Conservation (phyloP, 805 yeast genomes). For the Starmera dryadoides region DNA sequence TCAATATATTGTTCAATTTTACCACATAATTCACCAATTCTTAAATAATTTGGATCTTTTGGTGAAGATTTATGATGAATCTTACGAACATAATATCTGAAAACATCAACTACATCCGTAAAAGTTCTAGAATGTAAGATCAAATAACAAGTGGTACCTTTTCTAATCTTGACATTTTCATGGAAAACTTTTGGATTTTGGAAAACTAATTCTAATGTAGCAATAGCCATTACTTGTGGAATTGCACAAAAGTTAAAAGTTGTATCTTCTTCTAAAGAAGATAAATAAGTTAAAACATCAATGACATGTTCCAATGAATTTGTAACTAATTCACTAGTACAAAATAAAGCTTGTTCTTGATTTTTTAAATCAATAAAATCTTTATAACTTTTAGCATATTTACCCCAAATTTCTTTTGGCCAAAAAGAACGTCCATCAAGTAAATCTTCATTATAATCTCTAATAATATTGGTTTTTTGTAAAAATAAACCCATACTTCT, state of each 20-base stretch:
- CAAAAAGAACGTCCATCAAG: conserved; percentile 91
- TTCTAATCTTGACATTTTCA: conserved; percentile 77
- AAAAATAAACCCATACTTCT: conserved; percentile 91
- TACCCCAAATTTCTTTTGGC: conserved; percentile 92
- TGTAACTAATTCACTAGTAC: conserved; percentile 75
- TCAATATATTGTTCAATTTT: conserved; percentile 87
- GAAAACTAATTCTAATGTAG: conserved; percentile 82
- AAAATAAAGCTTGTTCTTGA: conserved; percentile 51
- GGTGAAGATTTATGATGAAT: conserved; percentile 79
- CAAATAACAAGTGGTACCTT: conserved; percentile 76
- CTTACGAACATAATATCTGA: conserved; percentile 61
- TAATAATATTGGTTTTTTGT: conserved; percentile 92
- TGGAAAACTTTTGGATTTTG: conserved; percentile 70
- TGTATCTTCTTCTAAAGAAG: conserved; percentile 73
- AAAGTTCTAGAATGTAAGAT: conserved; percentile 70
- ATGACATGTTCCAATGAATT: conserved; percentile 73
- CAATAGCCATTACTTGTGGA: conserved; percentile 99
- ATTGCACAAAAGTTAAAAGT: conserved; percentile 90
- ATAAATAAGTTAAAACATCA: conserved; percentile 69
- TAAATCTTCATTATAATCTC: conserved; percentile 91
- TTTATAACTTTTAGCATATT: conserved; percentile 58
- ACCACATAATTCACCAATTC: conserved; percentile 79
- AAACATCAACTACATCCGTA: conserved; percentile 68
- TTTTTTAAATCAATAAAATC: conserved; percentile 49
- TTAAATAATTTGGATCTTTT: conserved; percentile 78